phyloP scores from a whole-genome alignment of 257 asterid genomes.

The Paulownia fortunei region DNA sequence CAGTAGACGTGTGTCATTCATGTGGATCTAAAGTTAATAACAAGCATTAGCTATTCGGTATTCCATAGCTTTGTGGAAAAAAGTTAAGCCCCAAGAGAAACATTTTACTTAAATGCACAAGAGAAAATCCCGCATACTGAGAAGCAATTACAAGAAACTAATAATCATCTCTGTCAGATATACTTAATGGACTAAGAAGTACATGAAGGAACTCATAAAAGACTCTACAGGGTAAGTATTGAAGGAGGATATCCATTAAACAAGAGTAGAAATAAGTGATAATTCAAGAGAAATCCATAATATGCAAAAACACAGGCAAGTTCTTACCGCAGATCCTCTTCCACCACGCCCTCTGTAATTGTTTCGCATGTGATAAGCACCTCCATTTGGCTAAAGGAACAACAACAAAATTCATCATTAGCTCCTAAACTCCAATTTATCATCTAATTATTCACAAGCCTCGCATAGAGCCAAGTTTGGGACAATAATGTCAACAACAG shows the following conservation, averaged over 20 bases:
- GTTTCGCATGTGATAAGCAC: constrained; percentile 58
- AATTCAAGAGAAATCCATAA: background rate
- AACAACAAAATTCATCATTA: constrained; percentile 33
- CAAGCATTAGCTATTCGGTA: background rate
- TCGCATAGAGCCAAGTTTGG: background rate
- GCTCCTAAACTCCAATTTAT: constrained; percentile 9
- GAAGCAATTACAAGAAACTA: background rate
- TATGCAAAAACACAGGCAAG: constrained; percentile 14
- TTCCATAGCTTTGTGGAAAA: background rate
- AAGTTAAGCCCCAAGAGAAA: background rate
- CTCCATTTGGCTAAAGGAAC: constrained; percentile 71
- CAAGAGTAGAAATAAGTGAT: background rate
- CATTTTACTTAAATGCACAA: background rate
- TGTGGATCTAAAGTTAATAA: background rate
- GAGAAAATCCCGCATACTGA: background rate
- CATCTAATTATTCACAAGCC: background rate
- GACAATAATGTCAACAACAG: background rate
- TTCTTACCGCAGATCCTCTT: constrained; percentile 81
- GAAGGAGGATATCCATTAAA: background rate
- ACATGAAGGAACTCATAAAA: background rate
- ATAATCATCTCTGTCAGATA: background rate
- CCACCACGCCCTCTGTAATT: constrained; percentile 94
- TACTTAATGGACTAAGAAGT: background rate
- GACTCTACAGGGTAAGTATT: background rate
- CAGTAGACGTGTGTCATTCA: background rate